Percentiles rank a stretch among this genome's conserved stretches.
Evolutionary conservation across 164 flowering plant genomes (phyloP).

Genomic region (Macadamia integrifolia): DNA sequence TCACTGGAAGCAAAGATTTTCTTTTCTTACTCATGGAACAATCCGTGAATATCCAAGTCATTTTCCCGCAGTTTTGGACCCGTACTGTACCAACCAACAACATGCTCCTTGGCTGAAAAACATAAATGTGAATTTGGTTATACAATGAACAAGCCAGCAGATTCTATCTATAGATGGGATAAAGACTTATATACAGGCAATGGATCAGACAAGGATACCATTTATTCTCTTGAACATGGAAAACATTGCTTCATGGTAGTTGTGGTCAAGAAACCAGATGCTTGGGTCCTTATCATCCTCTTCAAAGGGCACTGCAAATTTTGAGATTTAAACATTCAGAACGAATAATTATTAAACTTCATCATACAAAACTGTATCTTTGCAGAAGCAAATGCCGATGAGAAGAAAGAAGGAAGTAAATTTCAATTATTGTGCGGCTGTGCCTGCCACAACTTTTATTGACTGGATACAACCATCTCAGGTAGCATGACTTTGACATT

Average conservation of each 20-base stretch:
- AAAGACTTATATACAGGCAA: background rate
- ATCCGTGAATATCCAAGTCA: conserved; percentile 74
- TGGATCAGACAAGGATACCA: conserved; percentile 38
- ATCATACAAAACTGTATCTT: background rate
- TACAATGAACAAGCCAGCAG: background rate
- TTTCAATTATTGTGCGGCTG: background rate
- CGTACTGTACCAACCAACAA: conserved; percentile 98
- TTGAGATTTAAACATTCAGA: conserved; percentile 3
- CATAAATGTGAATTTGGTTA: background rate
- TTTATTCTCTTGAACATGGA: conserved; percentile 97
- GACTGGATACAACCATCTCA: background rate
- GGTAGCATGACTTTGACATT: too few relatives aligned
- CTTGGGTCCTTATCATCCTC: conserved; percentile 94
- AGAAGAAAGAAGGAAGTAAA: background rate
- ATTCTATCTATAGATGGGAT: background rate
- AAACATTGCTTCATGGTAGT: conserved; percentile 97
- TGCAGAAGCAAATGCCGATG: background rate
- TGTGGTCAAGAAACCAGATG: conserved; percentile 98
- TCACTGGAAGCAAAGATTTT: background rate
- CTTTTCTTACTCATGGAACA: conserved; percentile 72
- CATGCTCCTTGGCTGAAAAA: conserved; percentile 96
- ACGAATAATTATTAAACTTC: background rate
- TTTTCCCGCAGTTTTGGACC: conserved; percentile 94
- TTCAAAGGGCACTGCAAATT: conserved; percentile 86
- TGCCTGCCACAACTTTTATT: background rate